phyloP scores from a whole-genome alignment of 805 yeast genomes.

The Candida chauliodis region DNA sequence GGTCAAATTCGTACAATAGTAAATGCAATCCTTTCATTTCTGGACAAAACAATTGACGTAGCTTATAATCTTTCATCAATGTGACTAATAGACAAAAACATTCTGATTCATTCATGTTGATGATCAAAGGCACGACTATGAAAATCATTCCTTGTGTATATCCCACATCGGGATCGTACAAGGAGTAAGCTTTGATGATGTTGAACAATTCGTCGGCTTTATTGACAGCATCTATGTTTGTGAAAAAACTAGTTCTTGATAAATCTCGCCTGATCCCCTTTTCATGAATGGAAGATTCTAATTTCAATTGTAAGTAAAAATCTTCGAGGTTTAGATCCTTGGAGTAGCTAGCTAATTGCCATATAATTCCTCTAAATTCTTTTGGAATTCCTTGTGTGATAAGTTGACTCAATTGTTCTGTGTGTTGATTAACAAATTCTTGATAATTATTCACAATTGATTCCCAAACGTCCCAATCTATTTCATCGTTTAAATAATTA shows the following conservation, averaged over 20 bases:
- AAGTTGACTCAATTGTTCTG: slow-evolving; percentile 55
- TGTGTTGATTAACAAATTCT: slow-evolving; percentile 57
- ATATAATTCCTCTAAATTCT: slow-evolving; percentile 81
- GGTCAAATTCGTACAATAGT: slow-evolving; percentile 83
- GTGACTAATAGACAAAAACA: slow-evolving; percentile 78
- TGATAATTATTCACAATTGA: slow-evolving; percentile 73
- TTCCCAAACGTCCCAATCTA: slow-evolving; percentile 90
- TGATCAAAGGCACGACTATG: slow-evolving; percentile 75
- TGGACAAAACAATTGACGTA: slow-evolving; percentile 74
- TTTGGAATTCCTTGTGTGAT: slow-evolving; percentile 78
- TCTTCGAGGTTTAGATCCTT: slow-evolving; percentile 64
- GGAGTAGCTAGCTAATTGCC: slow-evolving; percentile 86
- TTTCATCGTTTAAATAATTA: slow-evolving; percentile 29
- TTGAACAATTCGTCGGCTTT: slow-evolving; percentile 64
- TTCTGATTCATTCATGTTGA: slow-evolving; percentile 80
- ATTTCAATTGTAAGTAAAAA: slow-evolving; percentile 49
- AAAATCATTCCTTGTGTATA: slow-evolving; percentile 99
- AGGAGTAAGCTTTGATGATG: slow-evolving; percentile 78
- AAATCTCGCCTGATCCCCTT: slow-evolving; percentile 78
- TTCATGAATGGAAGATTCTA: slow-evolving; percentile 58
- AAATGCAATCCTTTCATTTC: slow-evolving; percentile 93
- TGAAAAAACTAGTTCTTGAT: slow-evolving; percentile 78
- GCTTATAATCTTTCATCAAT: slow-evolving; percentile 80
- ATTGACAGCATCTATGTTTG: slow-evolving; percentile 49
- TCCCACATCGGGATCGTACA: slow-evolving; percentile 90